A percentile compares a stretch with the other conserved stretches of the same genome.
Conservation (phyloP, 176 grass and related monocot species). For the Poa pratensis region DNA sequence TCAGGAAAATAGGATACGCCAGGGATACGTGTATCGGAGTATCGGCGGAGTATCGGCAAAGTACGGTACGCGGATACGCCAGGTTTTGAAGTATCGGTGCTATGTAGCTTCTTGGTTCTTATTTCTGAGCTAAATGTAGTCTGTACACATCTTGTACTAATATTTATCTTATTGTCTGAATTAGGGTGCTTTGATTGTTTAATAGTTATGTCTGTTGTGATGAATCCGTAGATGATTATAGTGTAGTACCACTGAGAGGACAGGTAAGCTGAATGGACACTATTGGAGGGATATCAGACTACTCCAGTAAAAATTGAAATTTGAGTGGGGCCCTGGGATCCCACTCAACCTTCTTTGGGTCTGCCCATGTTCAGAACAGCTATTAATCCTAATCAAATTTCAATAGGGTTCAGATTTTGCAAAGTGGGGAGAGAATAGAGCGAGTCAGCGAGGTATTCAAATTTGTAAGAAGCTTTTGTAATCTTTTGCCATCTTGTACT, state of each 20-base stretch:
- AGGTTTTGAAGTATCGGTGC: too few relatives aligned
- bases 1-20: too few relatives aligned
- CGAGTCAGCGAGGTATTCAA: neutral
- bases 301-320: conserved; percentile 1
- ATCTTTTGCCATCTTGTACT: neutral
- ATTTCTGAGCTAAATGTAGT: conserved; percentile 1
- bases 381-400: neutral
- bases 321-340: neutral
- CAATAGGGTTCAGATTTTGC: neutral
- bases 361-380: neutral
- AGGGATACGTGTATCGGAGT: neutral
- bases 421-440: neutral
- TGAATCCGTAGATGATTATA: neutral
- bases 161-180: neutral
- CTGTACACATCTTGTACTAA: neutral
- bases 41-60: too few relatives aligned
- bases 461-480: neutral
- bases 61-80: too few relatives aligned
- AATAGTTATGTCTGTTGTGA: conserved; percentile 3
- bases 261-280: neutral
- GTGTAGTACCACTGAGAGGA: conserved; percentile 2
- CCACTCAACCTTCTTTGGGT: neutral
- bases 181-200: conserved; percentile 3
- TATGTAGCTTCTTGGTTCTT: neutral
- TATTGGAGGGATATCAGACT: neutral